Evolutionary conservation across 176 grass and related monocot genomes (phyloP).

Genomic region (Chrysopogon serrulatus): DNA sequence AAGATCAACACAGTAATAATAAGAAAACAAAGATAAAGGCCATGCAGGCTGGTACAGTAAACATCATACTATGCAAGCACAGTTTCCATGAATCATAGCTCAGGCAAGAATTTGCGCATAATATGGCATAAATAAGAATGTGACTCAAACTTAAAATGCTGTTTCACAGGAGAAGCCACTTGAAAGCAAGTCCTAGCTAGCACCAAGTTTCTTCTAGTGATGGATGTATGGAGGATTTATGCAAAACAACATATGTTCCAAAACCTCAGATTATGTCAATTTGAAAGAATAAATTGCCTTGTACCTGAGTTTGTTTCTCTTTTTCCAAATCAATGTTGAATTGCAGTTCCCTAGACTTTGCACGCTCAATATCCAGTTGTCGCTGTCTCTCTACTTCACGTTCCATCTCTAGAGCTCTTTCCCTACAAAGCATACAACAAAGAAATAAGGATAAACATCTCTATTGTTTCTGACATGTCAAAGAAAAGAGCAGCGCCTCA

Average conservation of each 20-base stretch:
- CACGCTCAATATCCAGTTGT: conserved; percentile 81
- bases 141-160: neutral
- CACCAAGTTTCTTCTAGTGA: neutral
- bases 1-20: neutral
- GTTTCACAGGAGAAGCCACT: neutral
- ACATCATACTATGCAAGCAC: neutral
- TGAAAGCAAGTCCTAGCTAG: neutral
- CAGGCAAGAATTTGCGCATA: neutral
- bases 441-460: conserved; percentile 11
- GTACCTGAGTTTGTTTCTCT: conserved; percentile 86
- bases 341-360: conserved; percentile 81
- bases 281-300: neutral
- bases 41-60: neutral
- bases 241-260: neutral
- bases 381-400: conserved; percentile 78
- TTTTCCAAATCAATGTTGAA: conserved; percentile 89
- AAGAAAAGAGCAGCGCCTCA: conserved; percentile 6
- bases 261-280: neutral
- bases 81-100: neutral
- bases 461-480: neutral
- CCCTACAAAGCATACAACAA: conserved; percentile 38
- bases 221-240: neutral
- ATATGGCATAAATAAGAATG: neutral
- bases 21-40: neutral
- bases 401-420: conserved; percentile 67